A percentile compares a stretch with the other conserved stretches of the same genome.
Evolutionary conservation across 768 basidiomycete species (phyloP).

Genomic region (Lentinula sp.): DNA sequence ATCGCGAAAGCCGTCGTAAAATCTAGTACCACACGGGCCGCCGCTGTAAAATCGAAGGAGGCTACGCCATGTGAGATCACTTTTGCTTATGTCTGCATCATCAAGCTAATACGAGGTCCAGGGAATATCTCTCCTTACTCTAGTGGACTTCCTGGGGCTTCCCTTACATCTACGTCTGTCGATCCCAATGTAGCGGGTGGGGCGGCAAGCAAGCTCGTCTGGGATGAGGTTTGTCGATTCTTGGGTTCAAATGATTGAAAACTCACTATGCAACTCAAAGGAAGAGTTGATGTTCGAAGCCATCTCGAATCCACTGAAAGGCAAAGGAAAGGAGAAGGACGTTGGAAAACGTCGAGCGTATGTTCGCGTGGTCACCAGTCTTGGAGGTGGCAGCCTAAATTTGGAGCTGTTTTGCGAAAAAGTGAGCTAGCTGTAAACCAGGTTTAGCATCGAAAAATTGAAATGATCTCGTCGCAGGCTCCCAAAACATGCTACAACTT

Average conservation of each 20-base stretch:
- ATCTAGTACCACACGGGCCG: conserved; percentile 19
- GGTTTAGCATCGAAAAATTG: background rate
- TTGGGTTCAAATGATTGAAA: background rate
- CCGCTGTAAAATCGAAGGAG: conserved; percentile 42
- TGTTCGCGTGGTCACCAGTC: conserved; percentile 89
- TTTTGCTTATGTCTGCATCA: background rate
- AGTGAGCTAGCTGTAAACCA: conserved; percentile 29
- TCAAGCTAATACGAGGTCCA: conserved; percentile 18
- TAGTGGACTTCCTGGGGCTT: conserved; percentile 85
- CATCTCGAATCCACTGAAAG: conserved; percentile 71
- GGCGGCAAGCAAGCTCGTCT: conserved; percentile 73
- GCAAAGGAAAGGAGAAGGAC: conserved; percentile 92
- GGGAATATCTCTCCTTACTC: conserved; percentile 93
- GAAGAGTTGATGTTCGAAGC: conserved; percentile 99
- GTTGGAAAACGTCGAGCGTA: conserved; percentile 89
- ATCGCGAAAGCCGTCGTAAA: conserved; percentile 28
- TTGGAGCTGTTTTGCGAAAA: conserved; percentile 87
- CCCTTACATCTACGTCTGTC: conserved; percentile 88
- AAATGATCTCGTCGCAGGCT: conserved; percentile 43
- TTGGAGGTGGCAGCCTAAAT: conserved; percentile 82
- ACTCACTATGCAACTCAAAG: conserved; percentile 23
- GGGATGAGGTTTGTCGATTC: conserved; percentile 69
- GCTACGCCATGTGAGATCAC: conserved; percentile 56
- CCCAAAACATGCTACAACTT: conserved; percentile 99
- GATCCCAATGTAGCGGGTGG: conserved; percentile 56